Percentiles rank a stretch among this genome's conserved stretches.
Conservation (phyloP, 2,329 filamentous ascomycete genomes). For the Hirsutella rhossiliensis region DNA sequence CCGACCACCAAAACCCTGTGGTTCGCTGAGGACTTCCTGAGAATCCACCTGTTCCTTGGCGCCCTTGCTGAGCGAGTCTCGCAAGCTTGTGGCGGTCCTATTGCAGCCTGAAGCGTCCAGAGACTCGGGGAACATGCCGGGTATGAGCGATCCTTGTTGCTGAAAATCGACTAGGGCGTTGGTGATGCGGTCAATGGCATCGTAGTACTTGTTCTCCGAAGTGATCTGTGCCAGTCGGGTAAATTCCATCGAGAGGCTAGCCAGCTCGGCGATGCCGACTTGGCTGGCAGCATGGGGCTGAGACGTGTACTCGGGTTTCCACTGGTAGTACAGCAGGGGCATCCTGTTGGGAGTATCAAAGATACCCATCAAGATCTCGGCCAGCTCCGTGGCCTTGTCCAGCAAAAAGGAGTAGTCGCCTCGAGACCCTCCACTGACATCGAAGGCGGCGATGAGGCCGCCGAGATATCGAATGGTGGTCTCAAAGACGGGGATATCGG, state of each 20-base stretch:
- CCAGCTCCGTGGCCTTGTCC: slow-evolving; percentile 68
- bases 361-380: slow-evolving; percentile 66
- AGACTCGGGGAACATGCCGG: slow-evolving; percentile 68
- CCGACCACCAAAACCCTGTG: slow-evolving; percentile 13
- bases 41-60: slow-evolving; percentile 24
- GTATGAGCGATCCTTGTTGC: slow-evolving; percentile 52
- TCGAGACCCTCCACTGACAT: slow-evolving; percentile 55
- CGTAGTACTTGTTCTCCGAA: slow-evolving; percentile 71
- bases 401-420: slow-evolving; percentile 54
- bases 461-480: slow-evolving; percentile 87
- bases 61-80: slow-evolving; percentile 17
- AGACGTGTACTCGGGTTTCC: slow-evolving; percentile 53
- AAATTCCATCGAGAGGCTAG: slow-evolving; percentile 77
- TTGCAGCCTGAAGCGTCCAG: slow-evolving; percentile 76
- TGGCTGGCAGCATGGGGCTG: slow-evolving; percentile 50
- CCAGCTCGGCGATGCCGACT: slow-evolving; percentile 59
- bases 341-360: slow-evolving; percentile 93
- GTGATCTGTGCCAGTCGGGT: slow-evolving; percentile 82
- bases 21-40: slow-evolving; percentile 13
- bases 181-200: slow-evolving; percentile 77
- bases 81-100: slow-evolving; percentile 27
- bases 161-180: slow-evolving; percentile 68
- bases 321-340: slow-evolving; percentile 71
- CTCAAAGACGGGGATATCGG: slow-evolving; percentile 80
- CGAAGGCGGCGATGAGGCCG: slow-evolving; percentile 74